These are phyloP conservation scores for Monosporozyma unispora DNA, from an alignment of 805 yeast species.

Conservation along the genomic window DNA sequence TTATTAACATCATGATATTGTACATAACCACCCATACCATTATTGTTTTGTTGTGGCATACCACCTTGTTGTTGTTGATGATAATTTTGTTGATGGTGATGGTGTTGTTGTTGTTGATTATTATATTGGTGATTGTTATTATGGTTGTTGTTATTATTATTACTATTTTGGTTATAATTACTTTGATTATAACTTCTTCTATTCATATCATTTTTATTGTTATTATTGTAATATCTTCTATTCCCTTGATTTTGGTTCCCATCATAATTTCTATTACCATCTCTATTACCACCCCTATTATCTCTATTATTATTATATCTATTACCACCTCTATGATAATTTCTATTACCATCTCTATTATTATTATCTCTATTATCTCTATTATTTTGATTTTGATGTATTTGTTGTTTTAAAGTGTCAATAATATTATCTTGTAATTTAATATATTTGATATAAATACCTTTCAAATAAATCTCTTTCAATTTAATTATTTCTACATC, in stretches of 20 bases:
- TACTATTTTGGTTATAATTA: slow-evolving; percentile 5
- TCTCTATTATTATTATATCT: slow-evolving; percentile 11
- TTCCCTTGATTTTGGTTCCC: slow-evolving; percentile 9
- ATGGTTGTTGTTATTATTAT: slow-evolving; percentile 21
- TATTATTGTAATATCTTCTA: slow-evolving; percentile 5
- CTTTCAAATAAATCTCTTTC: slow-evolving; percentile 73
- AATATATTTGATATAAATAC: slow-evolving; percentile 71
- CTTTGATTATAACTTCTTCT: slow-evolving; percentile 7
- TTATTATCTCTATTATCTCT: slow-evolving; percentile 24
- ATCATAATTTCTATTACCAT: slow-evolving; percentile 21
- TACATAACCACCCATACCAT: slow-evolving; percentile 28
- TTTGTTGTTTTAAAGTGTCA: slow-evolving; percentile 65
- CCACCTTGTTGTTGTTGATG: slow-evolving; percentile 7
- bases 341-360: slow-evolving; percentile 26
- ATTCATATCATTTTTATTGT: slow-evolving; percentile 4
- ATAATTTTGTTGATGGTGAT: slow-evolving; percentile 7
- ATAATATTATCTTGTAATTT: slow-evolving; percentile 70
- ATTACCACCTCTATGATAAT: slow-evolving; percentile 24
- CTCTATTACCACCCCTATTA: slow-evolving; percentile 28
- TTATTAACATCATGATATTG: slow-evolving; percentile 18
- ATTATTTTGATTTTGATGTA: slow-evolving; percentile 39
- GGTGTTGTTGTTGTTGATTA: slow-evolving; percentile 6
- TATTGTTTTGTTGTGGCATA: slow-evolving; percentile 5
- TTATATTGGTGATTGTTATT: slow-evolving; percentile 16
- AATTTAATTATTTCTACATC: slow-evolving; percentile 42